Conservation (phyloP, 169 alveolate species). For the Plasmodium fragile region DNA sequence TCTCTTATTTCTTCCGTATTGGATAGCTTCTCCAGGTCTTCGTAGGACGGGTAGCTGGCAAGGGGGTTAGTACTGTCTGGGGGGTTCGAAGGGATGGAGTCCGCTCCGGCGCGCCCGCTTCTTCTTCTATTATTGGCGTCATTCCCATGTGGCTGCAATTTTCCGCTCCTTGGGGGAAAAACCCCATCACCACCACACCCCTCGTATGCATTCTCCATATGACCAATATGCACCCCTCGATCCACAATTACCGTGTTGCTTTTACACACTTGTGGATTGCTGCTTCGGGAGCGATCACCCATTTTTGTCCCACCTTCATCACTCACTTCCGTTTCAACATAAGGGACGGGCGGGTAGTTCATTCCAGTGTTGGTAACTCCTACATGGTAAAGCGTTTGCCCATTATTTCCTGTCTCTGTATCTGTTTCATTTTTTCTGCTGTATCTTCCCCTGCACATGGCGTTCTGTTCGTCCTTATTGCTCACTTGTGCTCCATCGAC, state of each 20-base stretch:
- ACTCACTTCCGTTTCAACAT: not conserved
- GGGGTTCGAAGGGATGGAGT: not conserved
- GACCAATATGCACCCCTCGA: not conserved
- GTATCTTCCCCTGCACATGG: not conserved
- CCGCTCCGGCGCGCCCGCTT: not conserved
- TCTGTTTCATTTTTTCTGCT: not conserved
- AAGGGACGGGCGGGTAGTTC: not conserved
- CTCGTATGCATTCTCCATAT: not conserved
- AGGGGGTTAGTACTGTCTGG: not conserved
- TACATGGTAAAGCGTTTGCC: not conserved
- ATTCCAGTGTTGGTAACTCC: not conserved
- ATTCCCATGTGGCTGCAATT: not conserved
- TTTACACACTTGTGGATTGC: not conserved
- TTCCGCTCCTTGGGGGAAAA: not conserved
- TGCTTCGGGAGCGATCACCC: not conserved
- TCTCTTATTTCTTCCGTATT: constrained; percentile 15
- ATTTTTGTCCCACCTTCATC: not conserved
- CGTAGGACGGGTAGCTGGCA: not conserved
- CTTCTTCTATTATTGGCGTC: not conserved
- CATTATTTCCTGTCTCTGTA: not conserved
- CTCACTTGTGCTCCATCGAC: not conserved
- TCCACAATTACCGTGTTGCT: not conserved
- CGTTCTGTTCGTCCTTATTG: not conserved
- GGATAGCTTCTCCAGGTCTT: constrained; percentile 12
- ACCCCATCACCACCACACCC: not conserved